Percentiles rank a stretch among this genome's conserved stretches.
Evolutionary conservation across 139 green algal genomes (phyloP).

Genomic region (Picochlorum sp.): DNA sequence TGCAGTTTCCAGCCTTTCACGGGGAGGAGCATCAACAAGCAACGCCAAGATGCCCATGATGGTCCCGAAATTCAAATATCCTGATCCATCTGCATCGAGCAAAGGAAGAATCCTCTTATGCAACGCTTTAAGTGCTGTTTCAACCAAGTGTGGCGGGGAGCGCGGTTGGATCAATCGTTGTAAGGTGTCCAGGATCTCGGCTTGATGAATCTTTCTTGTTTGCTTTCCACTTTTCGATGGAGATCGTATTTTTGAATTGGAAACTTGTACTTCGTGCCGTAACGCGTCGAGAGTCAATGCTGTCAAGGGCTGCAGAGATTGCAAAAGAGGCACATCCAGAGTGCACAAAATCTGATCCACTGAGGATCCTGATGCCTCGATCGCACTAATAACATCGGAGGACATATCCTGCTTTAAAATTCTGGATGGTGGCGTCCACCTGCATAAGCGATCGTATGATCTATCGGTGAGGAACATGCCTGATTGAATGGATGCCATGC

Average conservation of each 20-base stretch:
- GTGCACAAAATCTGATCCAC: background rate
- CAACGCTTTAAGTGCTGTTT: background rate
- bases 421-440: background rate
- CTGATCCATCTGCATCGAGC: conserved; percentile 2
- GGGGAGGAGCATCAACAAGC: conserved; percentile 7
- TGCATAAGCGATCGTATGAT: background rate
- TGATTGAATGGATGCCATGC: too few species aligned
- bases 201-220: background rate
- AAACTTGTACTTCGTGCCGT: background rate
- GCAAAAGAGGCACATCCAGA: conserved; percentile 5
- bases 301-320: conserved; percentile 3
- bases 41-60: background rate
- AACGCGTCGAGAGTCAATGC: background rate
- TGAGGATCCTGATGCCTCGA: background rate
- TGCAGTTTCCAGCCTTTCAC: conserved; percentile 2
- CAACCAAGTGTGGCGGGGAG: background rate
- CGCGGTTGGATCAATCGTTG: background rate
- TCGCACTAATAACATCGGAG: background rate
- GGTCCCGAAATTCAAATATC: background rate
- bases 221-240: background rate
- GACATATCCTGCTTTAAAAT: background rate
- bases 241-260: conserved; percentile 1
- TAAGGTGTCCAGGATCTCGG: background rate
- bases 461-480: background rate
- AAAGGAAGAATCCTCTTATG: background rate